These are phyloP conservation scores for Zasmidium cellare DNA, from an alignment of 2,329 filamentous ascomycete genomes.

Conservation along the genomic window DNA sequence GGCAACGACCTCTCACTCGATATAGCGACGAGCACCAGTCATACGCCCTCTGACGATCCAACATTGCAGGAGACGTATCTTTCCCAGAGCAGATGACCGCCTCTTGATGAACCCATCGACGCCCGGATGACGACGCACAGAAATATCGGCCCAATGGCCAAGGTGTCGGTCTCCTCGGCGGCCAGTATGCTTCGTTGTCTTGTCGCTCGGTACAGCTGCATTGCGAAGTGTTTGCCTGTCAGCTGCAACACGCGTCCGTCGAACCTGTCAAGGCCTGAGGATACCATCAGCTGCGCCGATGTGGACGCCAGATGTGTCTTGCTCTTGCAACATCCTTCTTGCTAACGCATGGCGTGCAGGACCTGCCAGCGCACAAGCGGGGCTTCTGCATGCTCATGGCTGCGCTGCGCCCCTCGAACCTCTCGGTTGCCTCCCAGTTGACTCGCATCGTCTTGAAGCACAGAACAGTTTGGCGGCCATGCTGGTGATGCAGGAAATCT, in stretches of 20 bases:
- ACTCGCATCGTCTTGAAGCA: slow-evolving; percentile 2
- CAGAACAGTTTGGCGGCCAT: neutral
- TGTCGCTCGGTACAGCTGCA: neutral
- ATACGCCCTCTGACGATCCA: neutral
- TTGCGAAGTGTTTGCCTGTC: neutral
- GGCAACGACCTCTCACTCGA: neutral
- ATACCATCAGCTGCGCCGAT: neutral
- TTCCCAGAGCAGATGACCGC: neutral
- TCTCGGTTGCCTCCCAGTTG: slow-evolving; percentile 6
- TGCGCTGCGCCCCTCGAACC: slow-evolving; percentile 2
- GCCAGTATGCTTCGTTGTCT: neutral
- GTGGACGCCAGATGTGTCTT: neutral
- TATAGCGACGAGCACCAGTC: neutral
- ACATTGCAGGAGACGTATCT: neutral
- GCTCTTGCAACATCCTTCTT: neutral
- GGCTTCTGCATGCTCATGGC: slow-evolving; percentile 1
- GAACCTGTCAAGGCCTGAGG: neutral
- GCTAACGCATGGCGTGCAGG: slow-evolving; percentile 6
- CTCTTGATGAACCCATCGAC: neutral
- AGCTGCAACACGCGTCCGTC: neutral
- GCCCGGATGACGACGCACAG: neutral
- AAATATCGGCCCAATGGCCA: neutral
- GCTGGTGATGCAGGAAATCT: slow-evolving; percentile 2
- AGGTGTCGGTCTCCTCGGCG: neutral
- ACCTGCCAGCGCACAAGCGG: slow-evolving; percentile 9